A percentile compares a stretch with the other conserved stretches of the same genome.
phyloP scores from a whole-genome alignment of 208 protist species.

The Acanthamoeba sp. region DNA sequence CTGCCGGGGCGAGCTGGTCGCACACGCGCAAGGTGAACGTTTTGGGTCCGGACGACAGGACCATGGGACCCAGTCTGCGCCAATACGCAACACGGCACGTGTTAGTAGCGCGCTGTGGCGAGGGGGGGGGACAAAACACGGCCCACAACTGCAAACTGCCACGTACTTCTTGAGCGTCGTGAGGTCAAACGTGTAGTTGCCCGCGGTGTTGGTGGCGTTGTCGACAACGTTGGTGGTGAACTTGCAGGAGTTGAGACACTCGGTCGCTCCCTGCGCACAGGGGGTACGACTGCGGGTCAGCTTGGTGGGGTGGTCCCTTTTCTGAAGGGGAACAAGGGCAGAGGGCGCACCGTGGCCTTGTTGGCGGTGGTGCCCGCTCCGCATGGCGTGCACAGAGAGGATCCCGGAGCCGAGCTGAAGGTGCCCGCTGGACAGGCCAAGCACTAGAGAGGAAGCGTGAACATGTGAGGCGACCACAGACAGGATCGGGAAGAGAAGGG shows the following conservation, averaged over 20 bases:
- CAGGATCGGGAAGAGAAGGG: not conserved
- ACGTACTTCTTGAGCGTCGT: constrained; percentile 6
- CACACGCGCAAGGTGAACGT: constrained; percentile 58
- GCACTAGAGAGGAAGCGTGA: not conserved
- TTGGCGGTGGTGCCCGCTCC: constrained; percentile 52
- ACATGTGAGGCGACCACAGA: not conserved
- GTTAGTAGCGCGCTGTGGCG: not conserved
- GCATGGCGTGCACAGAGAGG: not conserved
- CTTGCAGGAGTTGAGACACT: not conserved
- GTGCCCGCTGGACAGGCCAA: constrained; percentile 6
- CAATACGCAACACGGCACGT: not conserved
- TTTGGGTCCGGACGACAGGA: not conserved
- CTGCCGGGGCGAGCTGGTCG: not conserved
- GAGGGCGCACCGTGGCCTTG: constrained; percentile 23
- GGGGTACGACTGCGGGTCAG: not conserved
- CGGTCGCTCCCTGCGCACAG: not conserved
- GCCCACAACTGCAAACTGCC: not conserved
- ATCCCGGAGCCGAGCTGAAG: not conserved
- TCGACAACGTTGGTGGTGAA: not conserved
- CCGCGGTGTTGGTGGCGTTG: not conserved
- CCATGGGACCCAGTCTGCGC: not conserved
- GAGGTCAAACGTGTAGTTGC: constrained; percentile 66
- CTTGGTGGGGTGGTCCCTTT: not conserved
- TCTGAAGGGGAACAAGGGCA: not conserved
- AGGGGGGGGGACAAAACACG: not conserved